Evolutionary conservation across 2,329 filamentous ascomycete species (phyloP).

Genomic region (Ascomycota sp.): DNA sequence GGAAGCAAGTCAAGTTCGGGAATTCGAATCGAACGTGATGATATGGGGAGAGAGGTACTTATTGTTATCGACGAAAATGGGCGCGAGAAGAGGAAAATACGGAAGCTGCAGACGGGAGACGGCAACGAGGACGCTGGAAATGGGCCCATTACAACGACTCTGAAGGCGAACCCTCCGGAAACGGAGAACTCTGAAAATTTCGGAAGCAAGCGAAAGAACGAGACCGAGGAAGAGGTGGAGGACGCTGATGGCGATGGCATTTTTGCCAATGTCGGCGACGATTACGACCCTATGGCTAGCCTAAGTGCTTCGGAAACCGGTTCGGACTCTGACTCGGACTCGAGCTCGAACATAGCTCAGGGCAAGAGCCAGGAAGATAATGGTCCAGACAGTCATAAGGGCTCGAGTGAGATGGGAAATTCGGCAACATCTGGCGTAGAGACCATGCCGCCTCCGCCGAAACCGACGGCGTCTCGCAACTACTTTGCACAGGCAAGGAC

Average conservation of each 20-base stretch:
- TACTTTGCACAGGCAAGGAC: slow-evolving; percentile 40
- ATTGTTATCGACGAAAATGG: slow-evolving; percentile 45
- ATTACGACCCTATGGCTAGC: slow-evolving; percentile 44
- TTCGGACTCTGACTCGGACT: slow-evolving; percentile 16
- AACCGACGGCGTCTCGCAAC: slow-evolving; percentile 22
- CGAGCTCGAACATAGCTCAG: slow-evolving; percentile 11
- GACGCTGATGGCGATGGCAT: slow-evolving; percentile 24
- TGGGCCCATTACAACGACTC: slow-evolving; percentile 29
- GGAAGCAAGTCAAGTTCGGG: slow-evolving; percentile 29
- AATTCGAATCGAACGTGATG: slow-evolving; percentile 36
- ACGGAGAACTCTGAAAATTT: slow-evolving; percentile 43
- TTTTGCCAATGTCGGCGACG: slow-evolving; percentile 41
- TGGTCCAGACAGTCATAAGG: too few species aligned
- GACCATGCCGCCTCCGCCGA: slow-evolving; percentile 25
- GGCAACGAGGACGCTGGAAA: slow-evolving; percentile 14
- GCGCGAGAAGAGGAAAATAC: slow-evolving; percentile 41
- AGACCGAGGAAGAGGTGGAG: slow-evolving; percentile 26
- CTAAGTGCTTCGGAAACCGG: slow-evolving; percentile 24
- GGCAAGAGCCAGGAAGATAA: too few species aligned
- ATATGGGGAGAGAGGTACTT: slow-evolving; percentile 37
- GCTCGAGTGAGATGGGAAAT: slow-evolving; percentile 1
- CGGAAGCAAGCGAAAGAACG: slow-evolving; percentile 16
- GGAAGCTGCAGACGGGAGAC: slow-evolving; percentile 23
- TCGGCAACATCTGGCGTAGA: slow-evolving; percentile 3
- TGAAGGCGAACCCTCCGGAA: slow-evolving; percentile 33